Base-by-base conservation (phyloP, 768 basidiomycete species). In the Porphyrellus cyaneotinctus region DNA sequence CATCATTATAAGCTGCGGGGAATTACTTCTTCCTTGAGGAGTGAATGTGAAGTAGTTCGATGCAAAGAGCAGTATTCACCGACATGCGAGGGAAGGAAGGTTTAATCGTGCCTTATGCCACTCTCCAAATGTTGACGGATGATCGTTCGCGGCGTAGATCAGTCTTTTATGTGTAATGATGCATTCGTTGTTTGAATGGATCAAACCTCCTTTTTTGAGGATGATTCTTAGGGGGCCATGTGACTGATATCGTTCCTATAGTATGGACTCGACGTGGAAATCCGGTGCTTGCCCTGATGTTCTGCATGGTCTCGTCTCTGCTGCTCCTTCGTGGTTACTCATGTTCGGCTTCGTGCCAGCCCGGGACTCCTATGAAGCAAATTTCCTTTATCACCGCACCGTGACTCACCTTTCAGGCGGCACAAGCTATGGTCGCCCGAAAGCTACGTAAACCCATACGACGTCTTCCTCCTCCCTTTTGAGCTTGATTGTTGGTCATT, bases 1-100 rank as follows among this genome's bases (percentile, higher is more conserved):
- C 8, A 37, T 41, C 35, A 20, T 42, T 56, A 64, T 17, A 64
- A 91, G 90, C 75, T 47, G 74, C 86, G 50, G 90, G 90, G 23
- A 92, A 90, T 69, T 93, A 92, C 72, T 93, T 93, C 82, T 93
- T 93, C 87, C 80, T 92, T 15, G 90, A 93, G 68, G 89, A 91
- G 63, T 89, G 75, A 70, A 37, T 15, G 31, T 30, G 17, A 36
- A 17, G 41, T 23, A 33, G 24, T 41, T 42, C 22, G 24, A 44
- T 44, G 10, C n/a, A 18, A 28, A 39, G 43, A 31, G 28, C 18
- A 49, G 39, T 26, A 18, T 30, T 31, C 26, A 30, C 22, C 17
- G n/a, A 32, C 11, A 43, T 38, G 12, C 15, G 43, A 30, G 20
- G 39, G 48, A 53, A 43, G 54, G 56, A 58, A 58, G 59, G 60